These are phyloP conservation scores for Glaciozyma antarctica DNA, from an alignment of 768 basidiomycete species.

Conservation along the genomic window DNA sequence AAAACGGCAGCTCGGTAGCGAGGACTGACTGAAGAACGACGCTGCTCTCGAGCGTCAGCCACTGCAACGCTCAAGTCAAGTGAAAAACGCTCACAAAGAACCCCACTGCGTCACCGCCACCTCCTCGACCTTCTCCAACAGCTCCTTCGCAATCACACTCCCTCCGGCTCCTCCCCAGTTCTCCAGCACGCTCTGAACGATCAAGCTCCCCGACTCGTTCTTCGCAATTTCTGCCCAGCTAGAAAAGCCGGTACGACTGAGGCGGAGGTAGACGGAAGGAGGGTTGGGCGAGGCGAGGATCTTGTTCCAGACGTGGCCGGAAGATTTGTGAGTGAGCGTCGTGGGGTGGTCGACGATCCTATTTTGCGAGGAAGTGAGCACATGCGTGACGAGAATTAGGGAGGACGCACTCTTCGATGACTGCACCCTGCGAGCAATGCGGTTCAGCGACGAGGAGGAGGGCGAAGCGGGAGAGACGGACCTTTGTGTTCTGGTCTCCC, in stretches of 20 bases:
- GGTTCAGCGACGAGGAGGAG: neutral
- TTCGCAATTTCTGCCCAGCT: constrained; percentile 10
- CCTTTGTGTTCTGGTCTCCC: constrained; percentile 13
- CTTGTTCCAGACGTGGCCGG: constrained; percentile 22
- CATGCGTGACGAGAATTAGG: too few species aligned
- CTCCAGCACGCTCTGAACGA: constrained; percentile 29
- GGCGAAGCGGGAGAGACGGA: neutral
- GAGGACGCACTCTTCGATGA: constrained; percentile 17
- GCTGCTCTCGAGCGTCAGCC: neutral
- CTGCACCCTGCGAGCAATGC: neutral
- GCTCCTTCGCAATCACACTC: constrained; percentile 16
- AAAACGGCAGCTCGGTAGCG: neutral
- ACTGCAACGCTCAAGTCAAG: neutral
- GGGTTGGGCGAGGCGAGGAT: constrained; percentile 20
- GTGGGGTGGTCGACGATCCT: constrained; percentile 13
- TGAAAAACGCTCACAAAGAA: constrained; percentile 11
- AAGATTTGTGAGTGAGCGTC: constrained; percentile 13
- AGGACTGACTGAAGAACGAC: neutral
- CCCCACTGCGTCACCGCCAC: constrained; percentile 16
- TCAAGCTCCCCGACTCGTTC: constrained; percentile 19
- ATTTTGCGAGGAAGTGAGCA: too few species aligned
- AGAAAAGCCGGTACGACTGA: constrained; percentile 8
- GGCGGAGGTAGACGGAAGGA: constrained; percentile 11
- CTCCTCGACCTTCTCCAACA: neutral
- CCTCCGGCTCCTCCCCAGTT: constrained; percentile 13